A percentile compares a stretch with the other conserved stretches of the same genome.
These are phyloP conservation scores for Acanthamoeba culbertsoni DNA, from an alignment of 208 protist genomes.

Conservation along the genomic window DNA sequence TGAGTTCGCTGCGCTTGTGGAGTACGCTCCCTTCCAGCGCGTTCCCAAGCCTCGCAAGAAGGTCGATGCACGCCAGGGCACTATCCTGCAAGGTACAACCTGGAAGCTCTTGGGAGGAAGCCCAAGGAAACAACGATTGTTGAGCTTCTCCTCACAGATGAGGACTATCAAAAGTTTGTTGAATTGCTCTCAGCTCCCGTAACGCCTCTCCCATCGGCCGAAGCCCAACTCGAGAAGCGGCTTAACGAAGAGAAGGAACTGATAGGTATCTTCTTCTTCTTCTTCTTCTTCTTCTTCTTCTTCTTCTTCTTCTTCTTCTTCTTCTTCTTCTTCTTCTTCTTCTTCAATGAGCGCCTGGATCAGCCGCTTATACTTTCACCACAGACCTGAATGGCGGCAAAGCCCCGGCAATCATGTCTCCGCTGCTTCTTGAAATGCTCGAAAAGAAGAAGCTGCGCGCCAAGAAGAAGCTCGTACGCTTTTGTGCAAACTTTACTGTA, in stretches of 20 bases:
- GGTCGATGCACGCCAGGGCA: conserved; percentile 11
- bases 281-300: background rate
- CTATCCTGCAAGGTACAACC: background rate
- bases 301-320: background rate
- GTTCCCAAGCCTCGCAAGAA: background rate
- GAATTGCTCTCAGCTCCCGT: background rate
- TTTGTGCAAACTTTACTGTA: background rate
- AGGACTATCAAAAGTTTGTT: conserved; percentile 41
- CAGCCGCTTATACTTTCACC: background rate
- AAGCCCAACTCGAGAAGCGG: conserved; percentile 51
- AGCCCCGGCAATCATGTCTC: conserved; percentile 51
- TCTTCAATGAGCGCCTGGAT: background rate
- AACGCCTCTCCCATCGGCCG: background rate
- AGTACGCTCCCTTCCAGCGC: conserved; percentile 41
- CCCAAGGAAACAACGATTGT: background rate
- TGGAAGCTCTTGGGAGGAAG: background rate
- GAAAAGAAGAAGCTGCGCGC: background rate
- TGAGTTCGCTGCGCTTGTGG: background rate
- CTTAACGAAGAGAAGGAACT: conserved; percentile 36
- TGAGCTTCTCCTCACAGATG: background rate
- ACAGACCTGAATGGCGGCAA: background rate
- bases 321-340: background rate
- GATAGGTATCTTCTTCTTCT: background rate
- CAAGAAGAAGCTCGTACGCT: background rate
- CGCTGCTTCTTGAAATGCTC: conserved; percentile 21